Evolutionary conservation across 2,329 filamentous ascomycete genomes (phyloP), one percentile per base, ranked within the genome.

Genomic region (Fusarium papillatum): DNA sequence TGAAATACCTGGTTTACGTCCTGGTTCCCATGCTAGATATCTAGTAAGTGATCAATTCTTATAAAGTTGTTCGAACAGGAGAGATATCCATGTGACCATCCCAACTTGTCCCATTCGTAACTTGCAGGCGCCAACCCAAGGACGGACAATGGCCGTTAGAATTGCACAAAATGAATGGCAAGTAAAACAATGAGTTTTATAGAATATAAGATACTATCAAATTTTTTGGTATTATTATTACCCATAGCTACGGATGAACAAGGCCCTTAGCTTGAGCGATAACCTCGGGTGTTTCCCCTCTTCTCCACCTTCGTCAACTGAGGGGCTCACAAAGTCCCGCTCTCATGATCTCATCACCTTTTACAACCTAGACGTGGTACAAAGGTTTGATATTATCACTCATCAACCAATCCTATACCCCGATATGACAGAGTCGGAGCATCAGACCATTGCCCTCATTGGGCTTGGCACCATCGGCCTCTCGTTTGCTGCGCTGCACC

Each of bases 391-490:
- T 38, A 14, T 38, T 22, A 24, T 34, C 26, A 55, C 9, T 31
- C n/a, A 36, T 22, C 16, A 11, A 14, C 13, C 34, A 16, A 36
- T 7, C 9, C 6, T 5, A 24, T 8, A 17, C 2, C 16, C 4
- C 17, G 29, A 1, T 0, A 66, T 72, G 73, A 0, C 19, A 4
- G 13, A 50, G 2, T 7, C 26, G 3, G 22, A 24, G 3, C 62
- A 61, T 3, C 2, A 77, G 83, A 76, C 55, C 0, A 73, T 77
- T 1, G 55, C 75, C 3, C 62, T 77, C 9, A 76, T 77, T 3
- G 75, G 75, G 0, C 59, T 77, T 1, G 75, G 75, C 26, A 77
- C 75, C 2, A 76, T 77, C 5, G 75, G 75, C 0, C 46, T 77
- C 14, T 77, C 75, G 4, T 77, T 77, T 3, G 60, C 75, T 0